phyloP scores from a whole-genome alignment of 1,284 basidiomycete genomes.

The Leccinum subatratum region DNA sequence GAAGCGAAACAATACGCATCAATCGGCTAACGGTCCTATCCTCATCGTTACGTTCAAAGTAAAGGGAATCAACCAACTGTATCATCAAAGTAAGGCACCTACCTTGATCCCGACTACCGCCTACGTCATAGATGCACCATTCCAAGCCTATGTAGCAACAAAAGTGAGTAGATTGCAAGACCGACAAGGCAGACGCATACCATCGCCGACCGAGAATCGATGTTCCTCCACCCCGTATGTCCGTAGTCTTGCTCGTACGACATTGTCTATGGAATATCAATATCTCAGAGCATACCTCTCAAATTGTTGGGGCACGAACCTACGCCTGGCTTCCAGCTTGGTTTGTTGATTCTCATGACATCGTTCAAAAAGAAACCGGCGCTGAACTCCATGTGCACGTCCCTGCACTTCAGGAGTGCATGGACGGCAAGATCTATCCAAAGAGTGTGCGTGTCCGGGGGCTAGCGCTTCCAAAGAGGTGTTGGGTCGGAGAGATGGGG shows the following conservation, averaged over 20 bases:
- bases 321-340: constrained; percentile 55
- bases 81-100: constrained; percentile 69
- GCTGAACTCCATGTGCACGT: constrained; percentile 49
- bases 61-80: constrained; percentile 28
- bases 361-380: constrained; percentile 72
- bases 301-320: constrained; percentile 28
- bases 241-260: constrained; percentile 60
- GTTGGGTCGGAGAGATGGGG: constrained; percentile 40
- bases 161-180: constrained; percentile 16
- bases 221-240: constrained; percentile 70
- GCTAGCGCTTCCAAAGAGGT: constrained; percentile 50
- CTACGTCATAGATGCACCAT: constrained; percentile 67
- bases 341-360: constrained; percentile 49
- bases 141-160: constrained; percentile 40
- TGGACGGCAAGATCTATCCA: constrained; percentile 56
- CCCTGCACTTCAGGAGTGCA: constrained; percentile 45
- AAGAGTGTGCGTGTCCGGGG: constrained; percentile 57
- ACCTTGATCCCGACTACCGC: constrained; percentile 57
- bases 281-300: neutral
- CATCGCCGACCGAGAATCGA: constrained; percentile 50
- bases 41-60: constrained; percentile 32
- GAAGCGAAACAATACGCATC: constrained; percentile 7
- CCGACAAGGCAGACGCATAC: constrained; percentile 29
- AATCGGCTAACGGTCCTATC: constrained; percentile 41
- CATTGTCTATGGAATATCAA: constrained; percentile 41